A percentile compares a stretch with the other conserved stretches of the same genome.
phyloP scores from a whole-genome alignment of 2,329 filamentous ascomycete genomes.

The Incumbomyces lentus region DNA sequence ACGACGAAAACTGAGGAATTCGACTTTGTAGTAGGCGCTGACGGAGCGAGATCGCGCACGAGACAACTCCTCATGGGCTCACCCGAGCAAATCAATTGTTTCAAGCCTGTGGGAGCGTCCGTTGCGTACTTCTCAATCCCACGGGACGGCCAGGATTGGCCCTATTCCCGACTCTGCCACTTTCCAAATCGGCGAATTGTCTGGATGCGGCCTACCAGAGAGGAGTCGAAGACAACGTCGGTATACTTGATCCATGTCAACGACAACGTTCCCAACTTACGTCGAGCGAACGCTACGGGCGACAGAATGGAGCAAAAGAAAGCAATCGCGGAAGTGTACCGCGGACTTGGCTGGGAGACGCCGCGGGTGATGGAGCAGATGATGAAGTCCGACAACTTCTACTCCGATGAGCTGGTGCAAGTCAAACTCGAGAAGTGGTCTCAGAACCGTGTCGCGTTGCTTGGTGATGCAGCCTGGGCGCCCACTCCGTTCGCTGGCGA shows the following conservation, averaged over 20 bases:
- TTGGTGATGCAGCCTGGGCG: slow-evolving; percentile 18
- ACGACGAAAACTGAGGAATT: slow-evolving; percentile 13
- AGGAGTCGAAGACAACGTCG: slow-evolving; percentile 11
- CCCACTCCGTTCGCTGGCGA: slow-evolving; percentile 10
- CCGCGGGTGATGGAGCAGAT: slow-evolving; percentile 13
- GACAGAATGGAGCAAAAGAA: slow-evolving; percentile 17
- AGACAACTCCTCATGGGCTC: slow-evolving; percentile 13
- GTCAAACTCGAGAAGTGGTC: slow-evolving; percentile 18
- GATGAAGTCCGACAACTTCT: slow-evolving; percentile 15
- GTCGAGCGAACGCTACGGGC: slow-evolving; percentile 12
- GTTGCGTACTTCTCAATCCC: slow-evolving; percentile 18
- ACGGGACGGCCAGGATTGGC: slow-evolving; percentile 12
- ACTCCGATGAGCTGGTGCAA: slow-evolving; percentile 17
- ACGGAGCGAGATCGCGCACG: slow-evolving; percentile 14
- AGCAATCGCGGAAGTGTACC: slow-evolving; percentile 13
- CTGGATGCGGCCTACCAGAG: slow-evolving; percentile 10
- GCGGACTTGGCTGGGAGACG: slow-evolving; percentile 13
- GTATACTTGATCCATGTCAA: slow-evolving; percentile 13
- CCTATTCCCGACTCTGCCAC: slow-evolving; percentile 12
- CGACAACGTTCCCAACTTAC: slow-evolving; percentile 10
- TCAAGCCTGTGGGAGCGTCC: slow-evolving; percentile 13
- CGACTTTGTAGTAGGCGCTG: slow-evolving; percentile 17
- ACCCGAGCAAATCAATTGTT: slow-evolving; percentile 8
- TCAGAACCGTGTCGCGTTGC: slow-evolving; percentile 13
- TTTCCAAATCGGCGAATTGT: slow-evolving; percentile 13